These are phyloP conservation scores for Diplodia corticola DNA, from an alignment of 2,329 filamentous ascomycete species.

Conservation along the genomic window DNA sequence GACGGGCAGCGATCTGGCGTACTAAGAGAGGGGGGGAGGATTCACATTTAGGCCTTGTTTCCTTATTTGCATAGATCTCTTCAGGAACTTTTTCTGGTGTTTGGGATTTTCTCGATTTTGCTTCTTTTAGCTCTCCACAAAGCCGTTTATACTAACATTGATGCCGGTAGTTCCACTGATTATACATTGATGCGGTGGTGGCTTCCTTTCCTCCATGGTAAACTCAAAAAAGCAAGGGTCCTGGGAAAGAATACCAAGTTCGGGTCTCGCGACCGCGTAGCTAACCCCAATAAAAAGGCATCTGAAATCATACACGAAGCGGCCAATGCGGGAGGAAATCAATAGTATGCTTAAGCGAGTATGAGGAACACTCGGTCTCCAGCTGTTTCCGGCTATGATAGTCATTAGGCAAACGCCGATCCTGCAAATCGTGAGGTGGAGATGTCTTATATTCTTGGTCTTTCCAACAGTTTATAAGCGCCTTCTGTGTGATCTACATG, in stretches of 20 bases:
- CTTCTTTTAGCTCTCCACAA: background rate
- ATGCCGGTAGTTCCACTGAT: background rate
- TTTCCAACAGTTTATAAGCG: background rate
- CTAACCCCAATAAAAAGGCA: conserved; percentile 13
- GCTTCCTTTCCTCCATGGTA: background rate
- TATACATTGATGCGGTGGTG: background rate
- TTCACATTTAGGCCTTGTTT: background rate
- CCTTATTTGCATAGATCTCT: background rate
- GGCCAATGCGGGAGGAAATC: background rate
- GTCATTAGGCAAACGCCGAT: no score
- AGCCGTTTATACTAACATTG: background rate
- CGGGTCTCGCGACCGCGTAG: conserved; percentile 5
- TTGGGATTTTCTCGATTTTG: no score
- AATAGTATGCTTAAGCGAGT: background rate
- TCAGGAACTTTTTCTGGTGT: background rate
- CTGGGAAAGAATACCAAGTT: background rate
- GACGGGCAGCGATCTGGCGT: conserved; percentile 20
- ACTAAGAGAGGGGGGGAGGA: background rate
- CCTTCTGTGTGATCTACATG: background rate
- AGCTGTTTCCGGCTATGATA: background rate
- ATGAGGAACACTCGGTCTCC: background rate
- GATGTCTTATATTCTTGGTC: background rate
- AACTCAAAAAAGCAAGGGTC: background rate
- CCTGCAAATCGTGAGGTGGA: background rate
- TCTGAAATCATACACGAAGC: background rate